Percentiles rank a stretch among this genome's conserved stretches.
Evolutionary conservation across 192 early-diverging fungal species (phyloP).

Genomic region (Coemansia umbellata): DNA sequence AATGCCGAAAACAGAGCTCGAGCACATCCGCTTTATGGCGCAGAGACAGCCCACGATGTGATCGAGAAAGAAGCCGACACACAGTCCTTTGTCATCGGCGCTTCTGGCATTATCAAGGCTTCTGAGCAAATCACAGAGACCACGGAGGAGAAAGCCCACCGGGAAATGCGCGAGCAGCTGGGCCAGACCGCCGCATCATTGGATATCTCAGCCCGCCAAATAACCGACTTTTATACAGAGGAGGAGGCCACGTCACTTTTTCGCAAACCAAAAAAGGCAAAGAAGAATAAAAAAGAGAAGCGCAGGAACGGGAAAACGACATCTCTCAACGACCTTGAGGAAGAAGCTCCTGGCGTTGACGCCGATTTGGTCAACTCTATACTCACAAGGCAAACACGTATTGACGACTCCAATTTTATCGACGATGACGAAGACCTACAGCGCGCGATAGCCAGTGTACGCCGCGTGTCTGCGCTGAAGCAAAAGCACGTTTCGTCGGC

Average conservation of each 20-base stretch:
- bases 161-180: background rate
- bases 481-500: too few species aligned
- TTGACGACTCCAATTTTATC: conserved; percentile 62
- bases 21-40: conserved; percentile 30
- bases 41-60: conserved; percentile 53
- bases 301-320: conserved; percentile 26
- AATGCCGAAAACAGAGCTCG: conserved; percentile 72
- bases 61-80: conserved; percentile 71
- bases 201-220: too few species aligned
- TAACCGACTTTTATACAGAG: conserved; percentile 86
- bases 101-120: too few species aligned
- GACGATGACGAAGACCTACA: conserved; percentile 97
- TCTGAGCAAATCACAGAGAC: background rate
- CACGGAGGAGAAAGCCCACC: background rate
- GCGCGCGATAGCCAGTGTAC: conserved; percentile 69
- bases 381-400: background rate
- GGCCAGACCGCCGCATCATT: too few species aligned
- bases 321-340: conserved; percentile 12
- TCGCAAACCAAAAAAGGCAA: conserved; percentile 73
- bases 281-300: conserved; percentile 32
- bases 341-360: conserved; percentile 17
- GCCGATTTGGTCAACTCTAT: conserved; percentile 12
- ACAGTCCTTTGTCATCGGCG: too few species aligned
- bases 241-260: conserved; percentile 76
- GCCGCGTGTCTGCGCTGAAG: conserved; percentile 40